Conservation (phyloP, 129 eudicot genomes). For the Flaveria ramosissima region DNA sequence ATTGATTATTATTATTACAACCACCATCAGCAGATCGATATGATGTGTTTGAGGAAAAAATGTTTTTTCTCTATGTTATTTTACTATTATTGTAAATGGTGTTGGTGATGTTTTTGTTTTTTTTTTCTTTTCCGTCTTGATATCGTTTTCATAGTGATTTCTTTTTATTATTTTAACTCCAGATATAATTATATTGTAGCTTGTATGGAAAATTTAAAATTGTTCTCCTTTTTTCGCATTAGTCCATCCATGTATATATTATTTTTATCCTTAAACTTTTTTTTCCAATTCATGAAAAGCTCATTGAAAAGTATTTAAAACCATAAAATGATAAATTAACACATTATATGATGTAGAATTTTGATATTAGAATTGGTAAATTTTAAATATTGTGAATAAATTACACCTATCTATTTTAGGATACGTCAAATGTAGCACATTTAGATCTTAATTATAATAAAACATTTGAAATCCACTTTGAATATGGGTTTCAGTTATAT, state of each 20-base stretch:
- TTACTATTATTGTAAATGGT: background rate
- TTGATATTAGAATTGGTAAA: too few species aligned
- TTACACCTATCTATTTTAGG: too few species aligned
- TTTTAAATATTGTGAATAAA: too few species aligned
- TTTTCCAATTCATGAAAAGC: background rate
- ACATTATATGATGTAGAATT: too few species aligned
- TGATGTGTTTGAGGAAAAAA: background rate
- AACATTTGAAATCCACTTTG: too few species aligned
- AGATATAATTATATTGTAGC: background rate
- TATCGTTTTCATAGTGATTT: background rate
- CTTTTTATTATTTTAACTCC: background rate
- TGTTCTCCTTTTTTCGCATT: background rate
- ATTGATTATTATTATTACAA: background rate
- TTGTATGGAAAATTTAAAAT: background rate
- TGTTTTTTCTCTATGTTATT: background rate
- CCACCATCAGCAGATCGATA: background rate
- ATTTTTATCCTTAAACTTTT: background rate
- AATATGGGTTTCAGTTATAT: too few species aligned
- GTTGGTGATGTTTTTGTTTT: background rate
- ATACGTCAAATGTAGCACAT: too few species aligned
- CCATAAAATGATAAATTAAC: background rate
- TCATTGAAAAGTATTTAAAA: background rate
- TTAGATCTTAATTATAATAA: too few species aligned
- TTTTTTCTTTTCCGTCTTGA: background rate
- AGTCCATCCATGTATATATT: background rate